Evolutionary conservation across 2,329 filamentous ascomycete genomes (phyloP), one percentile per base, ranked within the genome.

Genomic region (Aspergillus bombycis): DNA sequence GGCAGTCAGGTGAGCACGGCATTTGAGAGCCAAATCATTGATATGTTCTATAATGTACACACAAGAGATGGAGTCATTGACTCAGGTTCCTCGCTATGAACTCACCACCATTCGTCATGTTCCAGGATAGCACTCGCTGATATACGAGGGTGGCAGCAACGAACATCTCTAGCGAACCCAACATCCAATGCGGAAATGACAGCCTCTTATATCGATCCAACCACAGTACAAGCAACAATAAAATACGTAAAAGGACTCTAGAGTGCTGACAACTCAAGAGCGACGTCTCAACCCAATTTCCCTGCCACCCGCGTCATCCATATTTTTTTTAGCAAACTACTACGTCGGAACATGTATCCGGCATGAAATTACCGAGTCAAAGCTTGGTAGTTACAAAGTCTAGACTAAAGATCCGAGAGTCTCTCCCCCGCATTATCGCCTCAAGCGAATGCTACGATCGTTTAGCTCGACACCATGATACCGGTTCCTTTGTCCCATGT

Each of bases 81-180:
- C 14, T 41, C 45, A 28, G 30, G 14, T 19, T 43, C 34, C 58
- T 63, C 63, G 63, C 57, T 62, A 59, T 53, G 30, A 36, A 46
- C 38, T 59, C 14, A 30, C 41, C 21, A 12, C 46, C 48, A 69
- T 66, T 69, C 64, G 67, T 57, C 60, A 67, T 38, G 67, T 69
- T 69, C 62, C 56, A 66, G 56, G 58, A 56, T 46, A n/a, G 21
- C 52, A 21, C 52, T 36, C 52, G n/a, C 36, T 4, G 21, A 38
- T 36, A 55, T 55, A 38, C 52, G 32, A 55, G 52, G 28, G 11
- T 12, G 11, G n/a, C 52, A 23, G 32, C 52, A 23, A 23, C 16
- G n/a, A 53, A 36, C 28, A 23, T 36, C 4, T 38, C 30, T 21
- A 55, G 52, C 26, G n/a, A 55, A 14, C 21, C 21, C 11, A 55